Conservation (phyloP, 805 yeast genomes). For the Soucietia sequanensis region DNA sequence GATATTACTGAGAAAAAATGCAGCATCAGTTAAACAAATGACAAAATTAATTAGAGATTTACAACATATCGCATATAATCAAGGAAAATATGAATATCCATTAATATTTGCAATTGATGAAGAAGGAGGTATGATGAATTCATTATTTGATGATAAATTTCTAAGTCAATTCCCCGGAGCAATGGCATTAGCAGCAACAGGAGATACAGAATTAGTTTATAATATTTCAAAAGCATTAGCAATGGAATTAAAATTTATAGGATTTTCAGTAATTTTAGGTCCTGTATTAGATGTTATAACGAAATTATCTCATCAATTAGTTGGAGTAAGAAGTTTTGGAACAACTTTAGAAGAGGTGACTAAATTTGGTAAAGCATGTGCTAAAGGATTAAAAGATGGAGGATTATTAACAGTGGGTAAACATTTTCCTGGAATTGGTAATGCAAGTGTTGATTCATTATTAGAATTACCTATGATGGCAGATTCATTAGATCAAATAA, state of each 20-base stretch:
- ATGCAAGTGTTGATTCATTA: constrained; percentile 56
- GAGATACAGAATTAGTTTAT: constrained; percentile 47
- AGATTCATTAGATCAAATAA: constrained; percentile 53
- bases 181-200: constrained; percentile 61
- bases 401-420: constrained; percentile 57
- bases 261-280: constrained; percentile 55
- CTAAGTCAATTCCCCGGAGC: constrained; percentile 64
- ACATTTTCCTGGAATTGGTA: constrained; percentile 68
- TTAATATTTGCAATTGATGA: constrained; percentile 58
- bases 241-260: constrained; percentile 50
- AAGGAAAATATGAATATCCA: constrained; percentile 51
- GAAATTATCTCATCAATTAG: constrained; percentile 52
- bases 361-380: constrained; percentile 52
- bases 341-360: constrained; percentile 58
- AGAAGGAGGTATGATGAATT: constrained; percentile 64
- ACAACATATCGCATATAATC: constrained; percentile 50
- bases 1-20: constrained; percentile 52
- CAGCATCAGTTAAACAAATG: constrained; percentile 48
- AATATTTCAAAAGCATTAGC: constrained; percentile 56
- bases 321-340: constrained; percentile 62
- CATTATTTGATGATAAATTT: constrained; percentile 50
- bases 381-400: constrained; percentile 52
- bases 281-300: constrained; percentile 64
- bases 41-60: constrained; percentile 49
- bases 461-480: constrained; percentile 59